These are phyloP conservation scores for Polysphondylium violaceum DNA, from an alignment of 78 protist species.

Conservation along the genomic window DNA sequence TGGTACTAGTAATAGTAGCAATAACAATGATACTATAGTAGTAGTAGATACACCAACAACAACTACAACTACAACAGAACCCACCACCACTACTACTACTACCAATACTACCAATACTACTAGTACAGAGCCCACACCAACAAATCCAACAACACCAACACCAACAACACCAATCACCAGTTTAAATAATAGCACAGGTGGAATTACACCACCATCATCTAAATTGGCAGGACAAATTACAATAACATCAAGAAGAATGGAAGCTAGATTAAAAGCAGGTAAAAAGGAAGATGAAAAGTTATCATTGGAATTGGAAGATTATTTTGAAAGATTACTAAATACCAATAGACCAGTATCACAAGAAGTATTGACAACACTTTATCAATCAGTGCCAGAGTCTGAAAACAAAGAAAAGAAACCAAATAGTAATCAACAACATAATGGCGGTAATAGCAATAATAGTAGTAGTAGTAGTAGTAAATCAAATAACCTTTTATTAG, in stretches of 20 bases:
- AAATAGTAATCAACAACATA: not conserved
- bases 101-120: not conserved
- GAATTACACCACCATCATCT: not conserved
- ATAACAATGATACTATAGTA: no score
- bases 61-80: not conserved
- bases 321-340: constrained; percentile 17
- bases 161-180: not conserved
- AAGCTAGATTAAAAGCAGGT: constrained; percentile 12
- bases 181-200: not conserved
- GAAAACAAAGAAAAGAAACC: not conserved
- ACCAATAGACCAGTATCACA: constrained; percentile 22
- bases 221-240: not conserved
- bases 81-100: not conserved
- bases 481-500: no score
- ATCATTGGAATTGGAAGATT: constrained; percentile 27
- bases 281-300: constrained; percentile 1
- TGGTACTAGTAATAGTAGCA: not conserved
- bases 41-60: not conserved
- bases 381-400: not conserved
- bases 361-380: not conserved
- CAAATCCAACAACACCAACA: not conserved
- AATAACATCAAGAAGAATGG: constrained; percentile 23
- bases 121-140: not conserved
- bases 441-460: not conserved
- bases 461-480: not conserved